Base-by-base conservation (phyloP, 768 basidiomycete species). In the Mycena alexandri region DNA sequence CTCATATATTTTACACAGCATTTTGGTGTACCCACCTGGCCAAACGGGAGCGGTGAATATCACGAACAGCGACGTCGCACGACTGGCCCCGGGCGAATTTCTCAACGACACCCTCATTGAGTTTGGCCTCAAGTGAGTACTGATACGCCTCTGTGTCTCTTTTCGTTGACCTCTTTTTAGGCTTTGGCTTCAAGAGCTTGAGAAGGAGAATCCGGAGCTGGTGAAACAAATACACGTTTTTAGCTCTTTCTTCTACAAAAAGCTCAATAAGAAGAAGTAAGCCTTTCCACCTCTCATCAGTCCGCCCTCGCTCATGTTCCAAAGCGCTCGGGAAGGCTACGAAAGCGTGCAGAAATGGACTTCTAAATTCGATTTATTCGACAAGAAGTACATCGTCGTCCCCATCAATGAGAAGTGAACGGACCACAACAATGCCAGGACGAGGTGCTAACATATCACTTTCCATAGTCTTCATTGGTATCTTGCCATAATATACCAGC, bases 211-310 rank as follows among this genome's bases (percentile, higher is more conserved):
- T 67, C 90, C 91, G 2, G 84, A 83, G 17, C 79, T 93, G 5
- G 93, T 89, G 2, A 85, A 89, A 3, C 86, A 93, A 71, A 84
- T 96, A 1, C 91, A 98, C 73, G 86, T 99, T 5, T 99, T 99
- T 83, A 99, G 91, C 77, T 96, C 96, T 0, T 99, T 98, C 80
- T 99, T 99, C 79, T 99, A 96, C 83, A 94, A 96, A 82, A 97
- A 98, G 78, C 80, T 99, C 29, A 91, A 90, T 64, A 85, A 86
- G 59, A 92, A 87, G 75, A 87, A 84, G 89, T 90, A 75, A 43
- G 82, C 75, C 25, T 41, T 55, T 34, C 12, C 43, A 36, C 34
- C 56, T 7, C 21, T n/a, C 25, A 10, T 24, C 21, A 41, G 46
- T 48, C 21, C 4, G 46, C 16, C 5, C 33, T 61, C 22, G 34